phyloP scores from a whole-genome alignment of 2,329 filamentous ascomycete species.

The Talaromyces sp. region DNA sequence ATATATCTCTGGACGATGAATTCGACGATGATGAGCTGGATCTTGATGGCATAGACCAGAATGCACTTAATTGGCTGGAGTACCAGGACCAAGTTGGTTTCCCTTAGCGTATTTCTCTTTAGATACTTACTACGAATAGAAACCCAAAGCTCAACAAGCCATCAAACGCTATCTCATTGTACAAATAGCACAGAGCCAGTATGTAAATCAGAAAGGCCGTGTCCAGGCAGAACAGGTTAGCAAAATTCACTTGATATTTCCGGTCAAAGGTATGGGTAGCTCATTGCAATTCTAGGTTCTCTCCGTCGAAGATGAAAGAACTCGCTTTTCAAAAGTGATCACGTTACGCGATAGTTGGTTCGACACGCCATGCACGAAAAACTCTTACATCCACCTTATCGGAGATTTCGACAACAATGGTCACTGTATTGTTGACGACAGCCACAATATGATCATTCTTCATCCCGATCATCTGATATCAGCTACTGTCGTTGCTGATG shows the following conservation, averaged over 20 bases:
- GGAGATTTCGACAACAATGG: conserved; percentile 66
- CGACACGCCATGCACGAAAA: conserved; percentile 68
- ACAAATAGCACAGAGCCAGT: conserved; percentile 65
- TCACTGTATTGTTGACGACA: conserved; percentile 77
- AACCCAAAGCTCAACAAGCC: conserved; percentile 58
- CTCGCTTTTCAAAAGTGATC: conserved; percentile 61
- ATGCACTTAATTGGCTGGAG: conserved; percentile 55
- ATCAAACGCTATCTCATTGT: conserved; percentile 86
- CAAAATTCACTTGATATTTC: conserved; percentile 1
- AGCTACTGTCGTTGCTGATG: conserved; percentile 92
- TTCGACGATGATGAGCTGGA: conserved; percentile 67
- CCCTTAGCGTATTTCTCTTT: conserved; percentile 28
- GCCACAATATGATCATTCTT: conserved; percentile 78
- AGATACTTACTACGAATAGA: conserved; percentile 55
- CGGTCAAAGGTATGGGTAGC: conserved; percentile 1
- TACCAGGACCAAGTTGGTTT: conserved; percentile 64
- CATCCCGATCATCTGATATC: conserved; percentile 95
- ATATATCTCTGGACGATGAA: conserved; percentile 49
- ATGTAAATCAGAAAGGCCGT: conserved; percentile 58
- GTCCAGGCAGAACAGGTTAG: conserved; percentile 66
- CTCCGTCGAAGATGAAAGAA: conserved; percentile 73
- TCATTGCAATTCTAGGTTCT: conserved; percentile 55
- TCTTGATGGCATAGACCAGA: conserved; percentile 56
- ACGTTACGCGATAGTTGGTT: conserved; percentile 81
- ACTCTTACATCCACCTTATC: conserved; percentile 80